Conservation (phyloP, 2,329 filamentous ascomycete species). For the Metarhizium rileyi region DNA sequence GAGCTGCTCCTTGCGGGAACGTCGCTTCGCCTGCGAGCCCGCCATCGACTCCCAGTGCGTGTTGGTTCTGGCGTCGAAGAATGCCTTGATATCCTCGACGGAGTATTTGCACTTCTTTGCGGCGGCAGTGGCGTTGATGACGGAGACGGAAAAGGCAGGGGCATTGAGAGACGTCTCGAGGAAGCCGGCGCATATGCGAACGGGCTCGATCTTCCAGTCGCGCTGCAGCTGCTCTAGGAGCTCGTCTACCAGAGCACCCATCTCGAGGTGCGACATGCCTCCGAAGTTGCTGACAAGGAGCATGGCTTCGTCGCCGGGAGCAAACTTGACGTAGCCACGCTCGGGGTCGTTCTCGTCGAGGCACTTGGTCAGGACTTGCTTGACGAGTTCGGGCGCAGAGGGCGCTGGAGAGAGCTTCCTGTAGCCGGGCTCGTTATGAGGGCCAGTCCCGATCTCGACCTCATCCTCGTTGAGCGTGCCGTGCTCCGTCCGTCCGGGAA, state of each 20-base stretch:
- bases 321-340: slow-evolving; percentile 40
- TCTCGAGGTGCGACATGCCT: slow-evolving; percentile 47
- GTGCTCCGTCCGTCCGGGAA: slow-evolving; percentile 41
- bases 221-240: slow-evolving; percentile 37
- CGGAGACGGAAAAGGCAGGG: slow-evolving; percentile 58
- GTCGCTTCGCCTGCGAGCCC: slow-evolving; percentile 30
- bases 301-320: slow-evolving; percentile 36
- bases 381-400: slow-evolving; percentile 37
- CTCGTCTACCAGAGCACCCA: slow-evolving; percentile 44
- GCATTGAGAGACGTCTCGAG: slow-evolving; percentile 66
- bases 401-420: slow-evolving; percentile 44
- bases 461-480: slow-evolving; percentile 38
- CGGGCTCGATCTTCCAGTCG: slow-evolving; percentile 39
- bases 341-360: slow-evolving; percentile 46
- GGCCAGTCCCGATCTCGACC: slow-evolving; percentile 55
- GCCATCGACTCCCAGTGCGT: slow-evolving; percentile 44
- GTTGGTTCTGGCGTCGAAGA: slow-evolving; percentile 56
- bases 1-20: slow-evolving; percentile 32
- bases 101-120: slow-evolving; percentile 36
- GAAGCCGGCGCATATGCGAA: slow-evolving; percentile 50
- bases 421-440: slow-evolving; percentile 57
- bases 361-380: slow-evolving; percentile 49
- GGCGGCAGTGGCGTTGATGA: slow-evolving; percentile 48
- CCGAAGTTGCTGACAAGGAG: slow-evolving; percentile 51
- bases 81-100: slow-evolving; percentile 44